These are phyloP conservation scores for Camelina hispida DNA, from an alignment of 345 rosid species.

Conservation along the genomic window DNA sequence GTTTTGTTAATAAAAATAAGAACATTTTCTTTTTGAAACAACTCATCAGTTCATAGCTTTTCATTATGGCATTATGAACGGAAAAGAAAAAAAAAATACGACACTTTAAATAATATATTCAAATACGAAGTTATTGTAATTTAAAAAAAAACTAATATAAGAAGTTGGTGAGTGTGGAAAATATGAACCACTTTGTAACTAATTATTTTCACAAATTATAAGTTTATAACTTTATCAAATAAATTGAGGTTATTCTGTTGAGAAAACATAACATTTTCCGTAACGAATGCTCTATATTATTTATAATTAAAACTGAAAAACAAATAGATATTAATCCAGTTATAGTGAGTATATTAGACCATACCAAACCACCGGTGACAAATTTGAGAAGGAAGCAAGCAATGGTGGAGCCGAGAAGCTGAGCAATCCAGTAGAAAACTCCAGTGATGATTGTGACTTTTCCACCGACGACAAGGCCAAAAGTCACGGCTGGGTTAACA, in stretches of 20 bases:
- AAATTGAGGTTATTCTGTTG: no score
- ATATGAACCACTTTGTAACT: not conserved
- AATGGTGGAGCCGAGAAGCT: constrained; percentile 77
- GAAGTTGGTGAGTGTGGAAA: not conserved
- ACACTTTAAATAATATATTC: not conserved
- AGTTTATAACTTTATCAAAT: not conserved
- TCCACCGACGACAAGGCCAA: constrained; percentile 86
- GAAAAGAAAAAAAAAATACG: no score
- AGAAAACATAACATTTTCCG: not conserved
- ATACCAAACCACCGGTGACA: constrained; percentile 88
- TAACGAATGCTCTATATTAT: not conserved
- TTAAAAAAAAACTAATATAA: no score
- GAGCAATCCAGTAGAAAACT: constrained; percentile 85
- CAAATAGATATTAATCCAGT: not conserved
- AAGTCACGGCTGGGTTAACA: constrained; percentile 90
- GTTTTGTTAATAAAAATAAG: not conserved
- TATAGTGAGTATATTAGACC: not conserved
- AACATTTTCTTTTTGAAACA: no score
- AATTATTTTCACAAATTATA: not conserved
- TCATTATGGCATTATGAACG: not conserved
- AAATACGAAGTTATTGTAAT: not conserved
- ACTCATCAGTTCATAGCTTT: no score
- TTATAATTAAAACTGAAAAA: not conserved
- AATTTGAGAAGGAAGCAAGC: constrained; percentile 76
- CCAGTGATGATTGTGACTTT: constrained; percentile 74